Evolutionary conservation across 2,329 filamentous ascomycete genomes (phyloP).

Genomic region (Byssochlamys sp.): DNA sequence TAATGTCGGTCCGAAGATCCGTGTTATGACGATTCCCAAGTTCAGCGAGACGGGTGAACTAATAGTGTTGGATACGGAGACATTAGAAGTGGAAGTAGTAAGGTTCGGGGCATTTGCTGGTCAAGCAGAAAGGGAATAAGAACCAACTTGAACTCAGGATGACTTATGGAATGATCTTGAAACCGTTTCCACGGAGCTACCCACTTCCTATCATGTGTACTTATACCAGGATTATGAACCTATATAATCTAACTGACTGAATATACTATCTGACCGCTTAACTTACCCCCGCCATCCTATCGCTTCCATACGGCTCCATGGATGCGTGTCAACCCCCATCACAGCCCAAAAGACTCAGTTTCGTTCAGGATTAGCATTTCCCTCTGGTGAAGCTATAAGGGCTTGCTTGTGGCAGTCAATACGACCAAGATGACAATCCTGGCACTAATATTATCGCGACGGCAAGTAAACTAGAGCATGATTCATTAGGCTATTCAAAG

Average conservation of each 20-base stretch:
- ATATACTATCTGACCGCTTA: neutral
- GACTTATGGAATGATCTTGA: neutral
- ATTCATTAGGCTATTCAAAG: too few species aligned
- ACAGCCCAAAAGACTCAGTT: neutral
- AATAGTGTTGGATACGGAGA: slow-evolving; percentile 76
- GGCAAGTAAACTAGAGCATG: too few species aligned
- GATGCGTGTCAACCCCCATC: neutral
- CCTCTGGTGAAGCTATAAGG: too few species aligned
- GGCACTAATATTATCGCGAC: too few species aligned
- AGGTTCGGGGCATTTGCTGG: slow-evolving; percentile 42
- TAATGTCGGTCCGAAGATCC: slow-evolving; percentile 56
- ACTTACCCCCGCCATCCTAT: neutral
- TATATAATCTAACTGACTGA: neutral
- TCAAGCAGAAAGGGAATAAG: slow-evolving; percentile 25
- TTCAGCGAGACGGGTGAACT: slow-evolving; percentile 72
- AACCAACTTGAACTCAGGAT: neutral
- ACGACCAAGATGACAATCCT: too few species aligned
- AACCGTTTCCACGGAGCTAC: neutral
- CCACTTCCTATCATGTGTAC: neutral
- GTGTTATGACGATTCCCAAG: slow-evolving; percentile 71
- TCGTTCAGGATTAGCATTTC: neutral
- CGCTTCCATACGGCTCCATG: neutral
- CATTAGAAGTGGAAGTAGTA: slow-evolving; percentile 65
- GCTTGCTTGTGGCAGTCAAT: too few species aligned
- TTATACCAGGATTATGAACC: neutral